Conservation (phyloP, 2,329 filamentous ascomycete species). For the Colletotrichum liaoningense region DNA sequence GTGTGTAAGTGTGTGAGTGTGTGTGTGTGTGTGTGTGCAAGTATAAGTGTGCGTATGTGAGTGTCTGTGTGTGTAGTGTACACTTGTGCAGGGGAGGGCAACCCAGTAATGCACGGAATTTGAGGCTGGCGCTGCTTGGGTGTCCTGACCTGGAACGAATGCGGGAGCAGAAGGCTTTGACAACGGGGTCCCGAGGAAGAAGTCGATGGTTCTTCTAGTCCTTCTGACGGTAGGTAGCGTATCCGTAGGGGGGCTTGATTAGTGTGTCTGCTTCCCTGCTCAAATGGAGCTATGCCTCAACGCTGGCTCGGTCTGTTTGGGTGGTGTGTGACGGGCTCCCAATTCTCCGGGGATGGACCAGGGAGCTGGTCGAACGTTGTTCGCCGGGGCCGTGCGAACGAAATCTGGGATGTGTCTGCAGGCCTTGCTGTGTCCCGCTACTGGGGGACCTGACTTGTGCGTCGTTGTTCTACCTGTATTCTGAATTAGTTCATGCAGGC, state of each 20-base stretch:
- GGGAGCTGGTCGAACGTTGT: conserved; percentile 32
- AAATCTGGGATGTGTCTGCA: conserved; percentile 32
- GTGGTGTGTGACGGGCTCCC: conserved; percentile 28
- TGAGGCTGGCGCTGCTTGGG: conserved; percentile 24
- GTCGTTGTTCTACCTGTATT: conserved; percentile 21
- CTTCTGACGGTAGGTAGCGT: conserved; percentile 20
- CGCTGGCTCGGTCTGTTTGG: conserved; percentile 22
- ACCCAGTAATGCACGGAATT: conserved; percentile 22
- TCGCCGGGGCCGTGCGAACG: conserved; percentile 34
- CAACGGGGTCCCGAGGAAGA: conserved; percentile 19
- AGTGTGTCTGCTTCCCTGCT: conserved; percentile 9
- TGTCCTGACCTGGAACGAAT: conserved; percentile 12
- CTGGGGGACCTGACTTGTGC: conserved; percentile 29
- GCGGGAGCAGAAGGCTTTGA: background rate
- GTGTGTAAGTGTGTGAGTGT: background rate
- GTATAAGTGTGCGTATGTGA: background rate
- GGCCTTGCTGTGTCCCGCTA: conserved; percentile 23
- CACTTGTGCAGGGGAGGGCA: conserved; percentile 22
- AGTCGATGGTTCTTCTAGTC: conserved; percentile 24
- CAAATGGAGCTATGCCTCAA: conserved; percentile 12
- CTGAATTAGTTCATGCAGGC: conserved; percentile 36
- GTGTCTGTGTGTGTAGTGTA: background rate
- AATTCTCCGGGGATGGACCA: conserved; percentile 35
- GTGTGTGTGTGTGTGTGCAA: background rate
- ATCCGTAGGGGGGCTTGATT: background rate